Evolutionary conservation across 768 basidiomycete genomes (phyloP).

Genomic region (Collybia sp.): DNA sequence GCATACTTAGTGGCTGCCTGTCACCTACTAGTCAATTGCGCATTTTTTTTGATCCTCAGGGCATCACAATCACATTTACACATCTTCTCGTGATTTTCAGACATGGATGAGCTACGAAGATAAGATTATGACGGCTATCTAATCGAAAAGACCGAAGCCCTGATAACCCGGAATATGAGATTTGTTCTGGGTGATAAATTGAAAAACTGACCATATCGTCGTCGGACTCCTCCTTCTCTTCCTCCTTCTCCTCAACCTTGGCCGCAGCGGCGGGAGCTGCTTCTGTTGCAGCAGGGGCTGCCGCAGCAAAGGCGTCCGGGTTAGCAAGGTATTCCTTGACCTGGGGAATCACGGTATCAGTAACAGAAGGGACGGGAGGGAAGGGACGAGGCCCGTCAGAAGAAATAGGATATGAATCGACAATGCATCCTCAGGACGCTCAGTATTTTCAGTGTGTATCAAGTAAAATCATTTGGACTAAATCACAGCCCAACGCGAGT

Average conservation of each 20-base stretch:
- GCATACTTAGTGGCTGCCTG: too few relatives aligned
- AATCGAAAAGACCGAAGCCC: slow-evolving; percentile 97
- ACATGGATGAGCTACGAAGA: too few relatives aligned
- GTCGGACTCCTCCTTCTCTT: slow-evolving; percentile 83
- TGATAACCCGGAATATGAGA: slow-evolving; percentile 25
- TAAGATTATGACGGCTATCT: slow-evolving; percentile 14
- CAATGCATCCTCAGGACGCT: slow-evolving; percentile 43
- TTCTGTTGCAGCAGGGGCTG: slow-evolving; percentile 58
- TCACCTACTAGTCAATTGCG: too few relatives aligned
- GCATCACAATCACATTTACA: too few relatives aligned
- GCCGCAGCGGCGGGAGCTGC: slow-evolving; percentile 52
- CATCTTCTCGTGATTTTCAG: too few relatives aligned
- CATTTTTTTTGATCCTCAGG: too few relatives aligned
- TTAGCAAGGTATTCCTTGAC: slow-evolving; percentile 96
- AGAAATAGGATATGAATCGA: slow-evolving; percentile 22
- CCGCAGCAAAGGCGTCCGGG: slow-evolving; percentile 94
- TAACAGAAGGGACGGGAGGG: not conserved
- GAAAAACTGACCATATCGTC: slow-evolving; percentile 74
- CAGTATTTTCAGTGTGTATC: slow-evolving; percentile 82
- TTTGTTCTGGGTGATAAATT: not conserved
- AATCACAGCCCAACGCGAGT: slow-evolving; percentile 6
- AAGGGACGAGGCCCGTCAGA: slow-evolving; percentile 21
- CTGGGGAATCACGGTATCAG: slow-evolving; percentile 34
- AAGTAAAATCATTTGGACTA: slow-evolving; percentile 23
- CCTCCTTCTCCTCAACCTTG: slow-evolving; percentile 68